Evolutionary conservation across 352 stramenopile species (phyloP).

Genomic region (Phytophthora citricola): DNA sequence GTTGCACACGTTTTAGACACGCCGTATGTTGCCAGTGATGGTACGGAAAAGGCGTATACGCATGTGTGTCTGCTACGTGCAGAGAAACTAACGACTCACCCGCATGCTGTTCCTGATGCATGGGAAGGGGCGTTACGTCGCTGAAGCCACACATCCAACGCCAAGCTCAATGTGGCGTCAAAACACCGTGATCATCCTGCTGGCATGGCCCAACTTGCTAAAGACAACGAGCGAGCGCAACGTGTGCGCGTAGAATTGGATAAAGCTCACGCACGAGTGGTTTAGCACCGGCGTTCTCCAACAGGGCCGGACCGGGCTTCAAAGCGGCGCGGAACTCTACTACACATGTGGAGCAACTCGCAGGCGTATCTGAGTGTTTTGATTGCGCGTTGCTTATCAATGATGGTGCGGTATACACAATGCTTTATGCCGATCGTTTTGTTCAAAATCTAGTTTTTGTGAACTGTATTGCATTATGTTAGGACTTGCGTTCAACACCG

Average conservation of each 20-base stretch:
- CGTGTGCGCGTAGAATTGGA: not conserved
- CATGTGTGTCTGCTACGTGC: constrained; percentile 5
- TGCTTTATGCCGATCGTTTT: not conserved
- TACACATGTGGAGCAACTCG: not conserved
- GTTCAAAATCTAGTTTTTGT: no score
- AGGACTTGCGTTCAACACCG: not conserved
- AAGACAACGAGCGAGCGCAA: not conserved
- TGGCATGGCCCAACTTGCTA: not conserved
- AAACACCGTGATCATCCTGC: not conserved
- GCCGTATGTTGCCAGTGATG: not conserved
- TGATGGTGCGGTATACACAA: not conserved
- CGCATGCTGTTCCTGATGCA: not conserved
- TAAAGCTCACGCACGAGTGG: not conserved
- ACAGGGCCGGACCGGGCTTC: not conserved
- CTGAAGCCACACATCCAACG: not conserved
- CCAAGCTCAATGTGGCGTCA: not conserved
- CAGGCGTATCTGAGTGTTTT: not conserved
- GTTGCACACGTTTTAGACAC: not conserved
- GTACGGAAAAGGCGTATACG: not conserved
- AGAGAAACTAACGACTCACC: not conserved
- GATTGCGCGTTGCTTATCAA: not conserved
- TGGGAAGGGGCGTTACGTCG: constrained; percentile 1
- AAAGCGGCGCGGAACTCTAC: not conserved
- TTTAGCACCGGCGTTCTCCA: not conserved
- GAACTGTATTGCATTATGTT: not conserved